Percentiles rank a stretch among this genome's conserved stretches.
phyloP scores from a whole-genome alignment of 495 filamentous ascomycete species.

The Penicillium desertorum region DNA sequence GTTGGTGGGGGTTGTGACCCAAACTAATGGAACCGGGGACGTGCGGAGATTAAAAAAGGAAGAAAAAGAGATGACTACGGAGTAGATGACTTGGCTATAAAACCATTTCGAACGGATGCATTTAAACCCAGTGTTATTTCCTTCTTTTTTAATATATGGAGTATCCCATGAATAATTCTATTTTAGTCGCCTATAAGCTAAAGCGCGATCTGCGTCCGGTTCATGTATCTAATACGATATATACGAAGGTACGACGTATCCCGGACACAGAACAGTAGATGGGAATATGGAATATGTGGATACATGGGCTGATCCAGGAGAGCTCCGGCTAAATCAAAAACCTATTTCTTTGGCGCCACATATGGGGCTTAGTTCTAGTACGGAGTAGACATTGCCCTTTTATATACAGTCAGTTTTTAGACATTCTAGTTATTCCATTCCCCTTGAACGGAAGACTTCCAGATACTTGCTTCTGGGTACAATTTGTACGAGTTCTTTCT shows the following conservation, averaged over 20 bases:
- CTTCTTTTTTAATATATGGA: neutral
- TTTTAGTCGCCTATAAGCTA: slow-evolving; percentile 7
- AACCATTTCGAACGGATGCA: neutral
- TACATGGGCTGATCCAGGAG: slow-evolving; percentile 17
- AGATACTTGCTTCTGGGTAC: neutral
- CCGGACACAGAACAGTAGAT: neutral
- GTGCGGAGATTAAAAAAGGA: slow-evolving; percentile 29
- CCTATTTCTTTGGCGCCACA: neutral
- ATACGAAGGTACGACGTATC: neutral
- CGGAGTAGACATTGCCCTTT: neutral
- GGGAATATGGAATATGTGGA: neutral
- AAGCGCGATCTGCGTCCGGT: slow-evolving; percentile 12
- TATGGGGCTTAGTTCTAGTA: too few species aligned
- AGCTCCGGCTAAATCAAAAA: neutral
- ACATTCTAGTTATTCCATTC: too few species aligned
- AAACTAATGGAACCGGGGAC: slow-evolving; percentile 23
- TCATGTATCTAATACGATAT: slow-evolving; percentile 15
- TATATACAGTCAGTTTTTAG: neutral
- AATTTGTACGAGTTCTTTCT: neutral
- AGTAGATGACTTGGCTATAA: neutral
- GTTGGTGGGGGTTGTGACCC: slow-evolving; percentile 22
- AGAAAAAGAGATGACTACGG: neutral
- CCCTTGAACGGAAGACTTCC: too few species aligned
- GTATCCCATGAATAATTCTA: slow-evolving; percentile 4
- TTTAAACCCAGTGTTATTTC: neutral